Evolutionary conservation across 768 basidiomycete species (phyloP).

Genomic region (Auriscalpium orientale): DNA sequence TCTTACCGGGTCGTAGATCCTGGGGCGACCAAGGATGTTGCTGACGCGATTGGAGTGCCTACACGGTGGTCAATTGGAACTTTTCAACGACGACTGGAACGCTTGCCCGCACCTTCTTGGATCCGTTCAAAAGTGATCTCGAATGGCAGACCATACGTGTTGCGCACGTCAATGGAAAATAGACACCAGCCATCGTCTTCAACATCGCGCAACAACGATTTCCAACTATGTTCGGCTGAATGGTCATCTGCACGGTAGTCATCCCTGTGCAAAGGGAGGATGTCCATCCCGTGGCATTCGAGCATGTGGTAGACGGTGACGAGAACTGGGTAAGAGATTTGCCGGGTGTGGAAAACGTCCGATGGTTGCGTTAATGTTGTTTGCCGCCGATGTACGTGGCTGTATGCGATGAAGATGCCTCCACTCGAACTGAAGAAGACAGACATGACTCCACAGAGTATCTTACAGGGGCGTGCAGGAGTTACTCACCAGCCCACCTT

Average conservation of each 20-base stretch:
- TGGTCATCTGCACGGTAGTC: conserved; percentile 8
- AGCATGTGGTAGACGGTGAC: conserved; percentile 96
- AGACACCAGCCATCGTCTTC: conserved; percentile 73
- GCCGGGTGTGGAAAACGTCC: conserved; percentile 75
- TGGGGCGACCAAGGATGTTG: conserved; percentile 66
- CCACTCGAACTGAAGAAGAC: conserved; percentile 55
- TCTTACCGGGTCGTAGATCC: conserved; percentile 77
- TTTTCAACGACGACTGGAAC: conserved; percentile 15
- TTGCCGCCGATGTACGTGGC: conserved; percentile 46
- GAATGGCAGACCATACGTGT: conserved; percentile 87
- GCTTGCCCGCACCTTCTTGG: conserved; percentile 51
- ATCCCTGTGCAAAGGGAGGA: conserved; percentile 53
- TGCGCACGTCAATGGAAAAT: conserved; percentile 84
- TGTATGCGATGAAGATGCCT: conserved; percentile 78
- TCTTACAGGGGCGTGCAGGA: background rate
- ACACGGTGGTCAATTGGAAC: background rate
- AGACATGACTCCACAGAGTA: background rate
- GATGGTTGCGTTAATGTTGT: conserved; percentile 23
- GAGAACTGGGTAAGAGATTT: conserved; percentile 79
- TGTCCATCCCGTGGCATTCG: conserved; percentile 77
- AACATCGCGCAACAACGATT: conserved; percentile 30
- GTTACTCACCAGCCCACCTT: conserved; percentile 83
- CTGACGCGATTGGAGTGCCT: conserved; percentile 36
- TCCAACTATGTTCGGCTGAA: conserved; percentile 14
- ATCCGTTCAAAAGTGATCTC: conserved; percentile 71